Conservation (phyloP, 2,329 filamentous ascomycete species). For the Daldinia sp. region DNA sequence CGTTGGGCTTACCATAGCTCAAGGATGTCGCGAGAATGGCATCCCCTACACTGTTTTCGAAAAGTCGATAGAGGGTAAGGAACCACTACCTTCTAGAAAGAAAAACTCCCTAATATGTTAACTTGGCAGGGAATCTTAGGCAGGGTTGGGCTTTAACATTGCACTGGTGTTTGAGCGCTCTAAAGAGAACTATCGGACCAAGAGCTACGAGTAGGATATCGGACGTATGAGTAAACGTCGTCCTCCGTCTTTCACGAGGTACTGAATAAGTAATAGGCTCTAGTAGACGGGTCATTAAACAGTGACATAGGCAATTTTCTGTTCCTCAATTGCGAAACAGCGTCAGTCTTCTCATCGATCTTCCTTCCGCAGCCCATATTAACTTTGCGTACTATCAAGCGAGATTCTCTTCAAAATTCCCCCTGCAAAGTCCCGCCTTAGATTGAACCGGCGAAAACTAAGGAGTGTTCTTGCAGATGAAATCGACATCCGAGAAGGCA, state of each 20-base stretch:
- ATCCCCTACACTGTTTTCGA: slow-evolving; percentile 32
- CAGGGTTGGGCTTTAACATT: slow-evolving; percentile 72
- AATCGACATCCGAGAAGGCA: slow-evolving; percentile 52
- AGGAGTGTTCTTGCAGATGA: slow-evolving; percentile 50
- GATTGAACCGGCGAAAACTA: slow-evolving; percentile 55
- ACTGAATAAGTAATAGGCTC: slow-evolving; percentile 55
- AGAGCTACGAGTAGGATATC: slow-evolving; percentile 38
- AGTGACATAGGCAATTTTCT: slow-evolving; percentile 56
- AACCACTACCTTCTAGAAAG: too few species aligned
- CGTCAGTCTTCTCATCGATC: slow-evolving; percentile 22
- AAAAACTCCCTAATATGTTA: too few species aligned
- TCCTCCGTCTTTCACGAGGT: slow-evolving; percentile 41
- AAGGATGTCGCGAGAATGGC: slow-evolving; percentile 52
- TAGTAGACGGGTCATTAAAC: slow-evolving; percentile 49
- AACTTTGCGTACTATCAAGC: slow-evolving; percentile 5
- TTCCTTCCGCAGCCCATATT: neutral
- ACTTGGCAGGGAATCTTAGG: slow-evolving; percentile 44
- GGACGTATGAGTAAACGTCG: slow-evolving; percentile 34
- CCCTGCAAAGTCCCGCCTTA: slow-evolving; percentile 51
- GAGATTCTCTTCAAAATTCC: slow-evolving; percentile 56
- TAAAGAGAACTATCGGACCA: slow-evolving; percentile 45
- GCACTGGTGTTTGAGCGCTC: slow-evolving; percentile 65
- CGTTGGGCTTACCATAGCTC: slow-evolving; percentile 54
- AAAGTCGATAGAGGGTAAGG: slow-evolving; percentile 13
- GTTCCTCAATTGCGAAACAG: slow-evolving; percentile 56